A percentile compares a stretch with the other conserved stretches of the same genome.
phyloP scores from a whole-genome alignment of 495 filamentous ascomycete species.

The Glonium stellatum region DNA sequence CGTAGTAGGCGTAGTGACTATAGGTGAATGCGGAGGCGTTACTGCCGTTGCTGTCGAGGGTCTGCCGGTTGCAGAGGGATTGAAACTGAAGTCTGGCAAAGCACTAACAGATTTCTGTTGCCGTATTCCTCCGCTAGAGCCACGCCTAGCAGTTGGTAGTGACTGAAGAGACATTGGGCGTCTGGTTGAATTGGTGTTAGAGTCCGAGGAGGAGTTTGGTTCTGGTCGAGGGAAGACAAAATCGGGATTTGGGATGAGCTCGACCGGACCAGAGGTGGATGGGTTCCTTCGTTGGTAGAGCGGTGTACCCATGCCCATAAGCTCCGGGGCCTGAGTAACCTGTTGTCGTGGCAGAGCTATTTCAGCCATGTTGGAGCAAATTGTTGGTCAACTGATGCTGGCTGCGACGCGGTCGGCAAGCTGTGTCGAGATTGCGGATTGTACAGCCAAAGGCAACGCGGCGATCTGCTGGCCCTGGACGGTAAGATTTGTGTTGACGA shows the following conservation, averaged over 20 bases:
- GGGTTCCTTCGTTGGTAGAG: slow-evolving; percentile 23
- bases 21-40: slow-evolving; percentile 32
- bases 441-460: slow-evolving; percentile 11
- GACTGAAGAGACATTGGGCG: slow-evolving; percentile 28
- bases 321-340: slow-evolving; percentile 22
- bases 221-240: slow-evolving; percentile 30
- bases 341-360: slow-evolving; percentile 29
- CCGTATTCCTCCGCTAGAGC: slow-evolving; percentile 17
- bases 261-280: slow-evolving; percentile 22
- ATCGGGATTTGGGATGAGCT: slow-evolving; percentile 32
- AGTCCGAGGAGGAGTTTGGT: slow-evolving; percentile 7
- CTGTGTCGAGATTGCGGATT: slow-evolving; percentile 25
- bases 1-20: slow-evolving; percentile 24
- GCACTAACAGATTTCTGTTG: slow-evolving; percentile 28
- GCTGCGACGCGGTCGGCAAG: slow-evolving; percentile 4
- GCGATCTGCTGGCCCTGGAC: slow-evolving; percentile 7
- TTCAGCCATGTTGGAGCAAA: slow-evolving; percentile 28
- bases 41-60: slow-evolving; percentile 7
- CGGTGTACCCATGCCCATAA: slow-evolving; percentile 24
- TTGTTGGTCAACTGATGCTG: slow-evolving; percentile 12
- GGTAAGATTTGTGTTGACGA: slow-evolving; percentile 14
- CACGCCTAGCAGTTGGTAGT: slow-evolving; percentile 20
- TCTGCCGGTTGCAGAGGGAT: slow-evolving; percentile 24
- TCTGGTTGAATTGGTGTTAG: neutral
- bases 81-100: slow-evolving; percentile 39